Evolutionary conservation across 1,284 basidiomycete species (phyloP).

Genomic region (Austropuccinia psidii): DNA sequence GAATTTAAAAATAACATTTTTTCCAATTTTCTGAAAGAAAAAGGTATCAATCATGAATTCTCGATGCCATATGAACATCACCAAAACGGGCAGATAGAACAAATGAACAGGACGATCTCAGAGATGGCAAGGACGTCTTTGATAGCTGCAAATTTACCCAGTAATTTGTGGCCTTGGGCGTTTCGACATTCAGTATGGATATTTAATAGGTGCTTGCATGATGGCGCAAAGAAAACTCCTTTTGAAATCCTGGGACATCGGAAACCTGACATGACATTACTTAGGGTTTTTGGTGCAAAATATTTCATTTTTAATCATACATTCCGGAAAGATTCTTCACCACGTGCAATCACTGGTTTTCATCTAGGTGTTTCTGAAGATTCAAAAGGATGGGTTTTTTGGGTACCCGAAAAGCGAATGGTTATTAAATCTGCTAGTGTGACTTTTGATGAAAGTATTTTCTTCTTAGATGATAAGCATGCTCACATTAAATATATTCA

Average conservation of each 20-base stretch:
- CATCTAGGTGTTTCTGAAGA: neutral
- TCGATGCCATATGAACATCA: neutral
- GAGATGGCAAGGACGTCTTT: constrained; percentile 7
- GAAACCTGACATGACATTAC: too few relatives aligned
- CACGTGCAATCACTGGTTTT: neutral
- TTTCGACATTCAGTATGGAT: neutral
- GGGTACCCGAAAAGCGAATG: neutral
- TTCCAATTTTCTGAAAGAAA: neutral
- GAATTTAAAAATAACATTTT: neutral
- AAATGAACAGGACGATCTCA: neutral
- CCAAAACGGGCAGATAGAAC: constrained; percentile 1
- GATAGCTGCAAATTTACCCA: neutral
- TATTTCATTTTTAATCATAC: neutral
- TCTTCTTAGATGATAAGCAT: too few relatives aligned
- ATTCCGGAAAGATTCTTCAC: neutral
- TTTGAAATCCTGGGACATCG: too few relatives aligned
- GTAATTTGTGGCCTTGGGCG: neutral
- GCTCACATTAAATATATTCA: too few relatives aligned
- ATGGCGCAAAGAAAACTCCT: neutral
- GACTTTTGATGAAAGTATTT: too few relatives aligned
- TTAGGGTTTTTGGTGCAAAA: neutral
- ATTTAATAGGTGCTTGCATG: neutral
- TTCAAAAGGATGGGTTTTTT: neutral
- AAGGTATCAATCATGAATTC: neutral
- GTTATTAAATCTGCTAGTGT: too few relatives aligned